Conservation (phyloP, 306 rosid species). For the Chamaecrista fasciculata region DNA sequence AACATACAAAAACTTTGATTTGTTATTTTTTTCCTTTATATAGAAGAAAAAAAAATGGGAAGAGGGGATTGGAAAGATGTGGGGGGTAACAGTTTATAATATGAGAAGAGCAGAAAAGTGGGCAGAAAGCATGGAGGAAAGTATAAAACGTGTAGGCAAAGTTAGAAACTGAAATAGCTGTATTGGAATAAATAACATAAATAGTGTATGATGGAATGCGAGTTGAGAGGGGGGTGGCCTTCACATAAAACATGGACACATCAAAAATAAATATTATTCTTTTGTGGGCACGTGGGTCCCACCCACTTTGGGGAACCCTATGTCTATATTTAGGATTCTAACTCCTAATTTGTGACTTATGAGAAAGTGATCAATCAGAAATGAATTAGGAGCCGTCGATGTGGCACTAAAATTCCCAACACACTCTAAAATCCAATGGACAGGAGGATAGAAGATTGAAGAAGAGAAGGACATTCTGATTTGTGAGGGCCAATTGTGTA, state of each 20-base stretch:
- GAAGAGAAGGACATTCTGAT: too few relatives aligned
- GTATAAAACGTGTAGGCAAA: constrained; percentile 11
- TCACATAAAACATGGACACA: background rate
- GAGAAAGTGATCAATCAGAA: too few relatives aligned
- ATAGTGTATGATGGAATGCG: background rate
- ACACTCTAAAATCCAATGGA: too few relatives aligned
- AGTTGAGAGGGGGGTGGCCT: background rate
- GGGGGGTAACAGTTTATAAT: too few relatives aligned
- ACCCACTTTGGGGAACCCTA: too few relatives aligned
- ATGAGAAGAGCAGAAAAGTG: background rate
- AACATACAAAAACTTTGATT: background rate
- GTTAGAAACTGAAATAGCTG: background rate
- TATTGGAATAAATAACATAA: too few relatives aligned
- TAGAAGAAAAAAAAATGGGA: background rate
- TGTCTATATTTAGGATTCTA: background rate
- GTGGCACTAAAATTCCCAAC: too few relatives aligned
- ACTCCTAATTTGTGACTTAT: too few relatives aligned
- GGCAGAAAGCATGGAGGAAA: background rate
- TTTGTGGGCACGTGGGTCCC: background rate
- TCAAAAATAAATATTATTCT: background rate
- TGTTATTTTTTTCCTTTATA: background rate
- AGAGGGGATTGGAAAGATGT: background rate
- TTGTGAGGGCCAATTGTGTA: background rate
- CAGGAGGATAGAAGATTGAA: too few relatives aligned
- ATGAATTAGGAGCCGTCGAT: background rate